Percentiles rank a stretch among this genome's conserved stretches.
Evolutionary conservation across 768 basidiomycete species (phyloP).

Genomic region (Lactifluus subvellereus): DNA sequence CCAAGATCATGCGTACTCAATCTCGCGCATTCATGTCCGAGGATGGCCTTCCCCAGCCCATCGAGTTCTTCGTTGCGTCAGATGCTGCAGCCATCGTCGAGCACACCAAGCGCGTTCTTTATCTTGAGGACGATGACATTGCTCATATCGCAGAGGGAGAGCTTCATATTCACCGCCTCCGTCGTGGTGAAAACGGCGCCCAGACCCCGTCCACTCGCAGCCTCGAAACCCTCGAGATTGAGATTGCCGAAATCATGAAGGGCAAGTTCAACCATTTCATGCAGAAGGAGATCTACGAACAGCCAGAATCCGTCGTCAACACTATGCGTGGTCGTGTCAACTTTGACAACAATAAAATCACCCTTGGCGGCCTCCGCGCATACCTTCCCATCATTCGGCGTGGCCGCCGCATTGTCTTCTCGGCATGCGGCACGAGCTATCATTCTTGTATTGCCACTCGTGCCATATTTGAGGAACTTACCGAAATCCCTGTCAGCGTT

Average conservation of each 20-base stretch:
- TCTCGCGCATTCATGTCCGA: conserved; percentile 98
- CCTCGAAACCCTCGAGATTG: conserved; percentile 97
- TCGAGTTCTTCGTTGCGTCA: conserved; percentile 99
- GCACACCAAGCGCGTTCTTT: conserved; percentile 97
- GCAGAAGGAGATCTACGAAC: conserved; percentile 99
- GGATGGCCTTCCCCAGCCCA: conserved; percentile 96
- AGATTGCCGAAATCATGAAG: conserved; percentile 99
- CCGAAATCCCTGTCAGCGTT: conserved; percentile 95
- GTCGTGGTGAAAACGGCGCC: conserved; percentile 72
- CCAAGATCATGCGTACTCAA: conserved; percentile 88
- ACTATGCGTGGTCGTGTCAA: conserved; percentile 99
- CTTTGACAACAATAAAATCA: conserved; percentile 89
- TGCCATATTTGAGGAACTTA: conserved; percentile 97
- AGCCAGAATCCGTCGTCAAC: conserved; percentile 99
- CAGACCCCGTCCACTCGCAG: conserved; percentile 72
- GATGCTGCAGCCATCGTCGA: conserved; percentile 96
- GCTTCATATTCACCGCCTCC: conserved; percentile 97
- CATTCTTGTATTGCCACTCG: conserved; percentile 96
- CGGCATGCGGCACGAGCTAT: conserved; percentile 97
- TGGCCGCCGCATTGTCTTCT: conserved; percentile 90
- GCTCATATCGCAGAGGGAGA: conserved; percentile 97
- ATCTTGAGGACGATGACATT: conserved; percentile 98
- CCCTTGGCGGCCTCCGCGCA: conserved; percentile 89
- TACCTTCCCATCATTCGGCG: conserved; percentile 96
- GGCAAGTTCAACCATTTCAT: conserved; percentile 99